Conservation (phyloP, 2,329 filamentous ascomycete species). For the Phialemonium atrogriseum region DNA sequence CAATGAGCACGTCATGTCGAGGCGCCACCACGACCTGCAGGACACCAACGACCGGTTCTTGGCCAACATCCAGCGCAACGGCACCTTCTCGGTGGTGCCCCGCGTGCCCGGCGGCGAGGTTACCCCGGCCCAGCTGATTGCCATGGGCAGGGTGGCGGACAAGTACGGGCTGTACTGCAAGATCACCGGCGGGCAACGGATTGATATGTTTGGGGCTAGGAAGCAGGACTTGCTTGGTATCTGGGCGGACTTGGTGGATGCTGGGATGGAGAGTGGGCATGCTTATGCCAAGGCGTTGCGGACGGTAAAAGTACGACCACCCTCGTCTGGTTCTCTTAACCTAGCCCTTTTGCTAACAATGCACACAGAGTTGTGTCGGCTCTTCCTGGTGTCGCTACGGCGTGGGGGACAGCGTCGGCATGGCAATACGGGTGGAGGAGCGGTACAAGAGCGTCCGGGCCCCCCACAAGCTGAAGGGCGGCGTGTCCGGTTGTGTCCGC, state of each 20-base stretch:
- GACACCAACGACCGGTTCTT: constrained; percentile 87
- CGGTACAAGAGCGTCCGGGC: constrained; percentile 85
- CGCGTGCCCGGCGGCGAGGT: constrained; percentile 80
- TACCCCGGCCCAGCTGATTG: constrained; percentile 75
- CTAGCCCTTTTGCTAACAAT: too few species aligned
- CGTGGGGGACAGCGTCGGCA: constrained; percentile 81
- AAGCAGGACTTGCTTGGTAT: constrained; percentile 80
- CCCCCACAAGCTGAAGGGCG: constrained; percentile 87
- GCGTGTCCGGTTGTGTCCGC: constrained; percentile 82
- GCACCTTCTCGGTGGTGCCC: constrained; percentile 82
- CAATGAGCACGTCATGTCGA: constrained; percentile 75
- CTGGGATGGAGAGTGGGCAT: constrained; percentile 84
- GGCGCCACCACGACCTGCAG: constrained; percentile 61
- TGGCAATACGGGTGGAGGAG: constrained; percentile 82
- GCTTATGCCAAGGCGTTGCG: constrained; percentile 84
- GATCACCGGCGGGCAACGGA: constrained; percentile 85
- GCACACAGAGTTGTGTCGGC: constrained; percentile 82
- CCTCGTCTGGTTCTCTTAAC: too few species aligned
- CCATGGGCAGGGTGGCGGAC: constrained; percentile 76
- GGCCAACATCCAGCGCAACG: constrained; percentile 85
- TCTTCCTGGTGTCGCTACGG: constrained; percentile 88
- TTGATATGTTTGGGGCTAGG: constrained; percentile 86
- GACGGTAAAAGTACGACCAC: too few species aligned
- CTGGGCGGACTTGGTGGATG: constrained; percentile 72
- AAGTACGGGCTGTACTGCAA: constrained; percentile 83